phyloP scores from a whole-genome alignment of 139 green algal genomes.

The Volvox reticuliferus region DNA sequence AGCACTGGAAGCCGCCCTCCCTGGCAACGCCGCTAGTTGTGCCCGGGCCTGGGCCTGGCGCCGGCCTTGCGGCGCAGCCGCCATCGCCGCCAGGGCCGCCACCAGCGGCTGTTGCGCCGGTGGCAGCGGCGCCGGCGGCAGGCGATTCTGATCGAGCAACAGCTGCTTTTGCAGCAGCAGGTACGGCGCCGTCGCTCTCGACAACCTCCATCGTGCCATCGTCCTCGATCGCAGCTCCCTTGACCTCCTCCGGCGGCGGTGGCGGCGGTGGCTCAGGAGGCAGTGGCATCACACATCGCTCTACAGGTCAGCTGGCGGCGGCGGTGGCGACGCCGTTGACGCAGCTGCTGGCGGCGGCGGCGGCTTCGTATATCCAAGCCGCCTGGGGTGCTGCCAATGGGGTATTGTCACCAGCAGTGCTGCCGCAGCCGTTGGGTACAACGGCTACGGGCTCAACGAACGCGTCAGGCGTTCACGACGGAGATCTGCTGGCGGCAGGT shows the following conservation, averaged over 20 bases:
- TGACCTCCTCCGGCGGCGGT: neutral
- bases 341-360: neutral
- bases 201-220: neutral
- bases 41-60: neutral
- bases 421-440: neutral
- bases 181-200: neutral
- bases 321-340: neutral
- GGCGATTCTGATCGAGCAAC: neutral
- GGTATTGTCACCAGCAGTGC: no score
- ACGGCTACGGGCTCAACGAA: neutral
- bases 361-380: no score
- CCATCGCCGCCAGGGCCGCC: neutral
- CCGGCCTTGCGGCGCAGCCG: neutral
- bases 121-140: neutral
- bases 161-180: neutral
- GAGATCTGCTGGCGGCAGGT: neutral
- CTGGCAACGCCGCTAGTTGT: neutral
- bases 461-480: neutral
- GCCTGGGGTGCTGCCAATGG: no score
- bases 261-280: neutral
- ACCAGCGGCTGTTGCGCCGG: neutral
- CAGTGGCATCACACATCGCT: neutral
- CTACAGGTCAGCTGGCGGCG: neutral
- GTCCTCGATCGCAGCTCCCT: neutral
- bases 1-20: conserved; percentile 28